These are phyloP conservation scores for Populus euphratica DNA, from an alignment of 345 rosid genomes.

Conservation along the genomic window DNA sequence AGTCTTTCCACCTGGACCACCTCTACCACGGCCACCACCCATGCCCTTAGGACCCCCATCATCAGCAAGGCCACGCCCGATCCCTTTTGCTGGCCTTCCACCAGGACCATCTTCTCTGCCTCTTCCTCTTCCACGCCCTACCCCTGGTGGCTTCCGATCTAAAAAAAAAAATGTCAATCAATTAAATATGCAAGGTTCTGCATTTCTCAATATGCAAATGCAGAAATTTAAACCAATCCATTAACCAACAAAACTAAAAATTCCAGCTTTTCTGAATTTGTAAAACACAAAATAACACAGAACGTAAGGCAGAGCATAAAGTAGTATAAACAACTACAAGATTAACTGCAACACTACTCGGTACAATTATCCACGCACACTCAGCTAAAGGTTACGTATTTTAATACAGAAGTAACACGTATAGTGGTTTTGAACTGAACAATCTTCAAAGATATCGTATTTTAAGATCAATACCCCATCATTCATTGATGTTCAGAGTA, in stretches of 20 bases:
- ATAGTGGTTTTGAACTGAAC: not conserved
- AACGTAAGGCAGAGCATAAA: not conserved
- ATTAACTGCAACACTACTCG: not conserved
- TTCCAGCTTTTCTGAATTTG: not conserved
- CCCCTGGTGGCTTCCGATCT: conserved; percentile 82
- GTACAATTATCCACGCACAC: not conserved
- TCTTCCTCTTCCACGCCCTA: conserved; percentile 81
- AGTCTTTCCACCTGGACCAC: conserved; percentile 54
- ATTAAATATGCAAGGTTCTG: not conserved
- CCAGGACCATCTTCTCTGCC: conserved; percentile 73
- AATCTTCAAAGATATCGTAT: not conserved
- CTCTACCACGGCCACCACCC: conserved; percentile 70
- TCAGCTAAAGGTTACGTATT: not conserved
- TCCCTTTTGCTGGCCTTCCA: conserved; percentile 58
- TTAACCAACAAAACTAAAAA: not conserved
- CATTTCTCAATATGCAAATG: not conserved
- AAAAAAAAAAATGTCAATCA: not conserved
- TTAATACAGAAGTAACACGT: not conserved
- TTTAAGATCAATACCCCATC: not conserved
- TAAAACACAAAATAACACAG: not conserved
- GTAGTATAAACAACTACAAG: not conserved
- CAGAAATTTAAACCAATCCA: not conserved
- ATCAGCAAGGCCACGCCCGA: conserved; percentile 61
- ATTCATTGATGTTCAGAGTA: not conserved
- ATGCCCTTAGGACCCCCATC: conserved; percentile 57